These are phyloP conservation scores for Chaetomiaceae sp. DNA, from an alignment of 2,329 filamentous ascomycete species.

Conservation along the genomic window DNA sequence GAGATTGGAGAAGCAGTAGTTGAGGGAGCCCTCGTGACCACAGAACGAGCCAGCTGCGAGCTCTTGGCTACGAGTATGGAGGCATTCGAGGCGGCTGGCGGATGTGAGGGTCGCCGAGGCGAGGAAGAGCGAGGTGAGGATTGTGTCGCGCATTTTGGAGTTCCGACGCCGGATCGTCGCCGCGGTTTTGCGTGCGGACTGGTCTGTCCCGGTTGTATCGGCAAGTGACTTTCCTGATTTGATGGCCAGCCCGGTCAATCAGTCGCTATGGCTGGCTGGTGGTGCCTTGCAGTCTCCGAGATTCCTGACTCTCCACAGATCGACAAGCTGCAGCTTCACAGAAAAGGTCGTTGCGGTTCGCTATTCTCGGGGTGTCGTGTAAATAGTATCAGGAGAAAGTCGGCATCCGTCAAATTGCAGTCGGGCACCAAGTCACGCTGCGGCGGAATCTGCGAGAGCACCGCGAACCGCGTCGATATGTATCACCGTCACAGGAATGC, in stretches of 20 bases:
- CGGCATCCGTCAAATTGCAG: neutral
- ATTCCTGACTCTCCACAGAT: constrained; percentile 1
- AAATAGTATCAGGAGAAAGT: neutral
- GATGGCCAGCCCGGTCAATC: neutral
- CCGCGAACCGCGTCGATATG: constrained; percentile 4
- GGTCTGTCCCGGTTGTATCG: neutral
- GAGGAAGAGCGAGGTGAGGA: constrained; percentile 33
- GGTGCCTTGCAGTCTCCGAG: neutral
- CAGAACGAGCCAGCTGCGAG: constrained; percentile 42
- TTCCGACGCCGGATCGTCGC: neutral
- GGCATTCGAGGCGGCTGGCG: constrained; percentile 37
- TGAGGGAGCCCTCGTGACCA: constrained; percentile 40
- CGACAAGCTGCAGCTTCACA: neutral
- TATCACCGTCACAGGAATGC: neutral
- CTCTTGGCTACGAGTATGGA: constrained; percentile 36
- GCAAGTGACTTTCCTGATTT: neutral
- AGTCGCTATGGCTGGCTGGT: neutral
- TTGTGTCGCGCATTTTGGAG: constrained; percentile 16
- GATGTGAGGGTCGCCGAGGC: constrained; percentile 33
- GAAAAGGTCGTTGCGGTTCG: neutral
- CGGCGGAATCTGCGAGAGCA: neutral
- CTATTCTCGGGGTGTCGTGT: neutral
- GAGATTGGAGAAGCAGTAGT: constrained; percentile 39
- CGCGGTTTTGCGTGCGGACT: neutral
- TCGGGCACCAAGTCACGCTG: neutral